Evolutionary conservation across 371 early-diverging fungal genomes (phyloP).

Genomic region (Choanephora cucurbitarum): DNA sequence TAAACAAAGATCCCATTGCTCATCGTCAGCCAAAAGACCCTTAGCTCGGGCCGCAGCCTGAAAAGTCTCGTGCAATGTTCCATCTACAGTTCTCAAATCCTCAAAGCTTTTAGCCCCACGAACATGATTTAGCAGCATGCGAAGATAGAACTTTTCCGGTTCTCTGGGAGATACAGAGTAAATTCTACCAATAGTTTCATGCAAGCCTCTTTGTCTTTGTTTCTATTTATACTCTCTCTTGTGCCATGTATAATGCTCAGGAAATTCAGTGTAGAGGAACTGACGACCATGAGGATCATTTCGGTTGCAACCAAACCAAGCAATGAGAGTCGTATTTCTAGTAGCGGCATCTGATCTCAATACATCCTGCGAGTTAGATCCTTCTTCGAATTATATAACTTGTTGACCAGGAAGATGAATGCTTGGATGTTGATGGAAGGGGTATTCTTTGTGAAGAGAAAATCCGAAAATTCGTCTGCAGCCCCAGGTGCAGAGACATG

Average conservation of each 20-base stretch:
- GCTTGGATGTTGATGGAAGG: slow-evolving; percentile 13
- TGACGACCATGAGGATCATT: background rate
- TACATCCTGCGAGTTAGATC: slow-evolving; percentile 7
- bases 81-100: slow-evolving; percentile 16
- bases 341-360: background rate
- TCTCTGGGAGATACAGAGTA: slow-evolving; percentile 23
- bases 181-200: too few relatives aligned
- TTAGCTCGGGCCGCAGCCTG: slow-evolving; percentile 11
- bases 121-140: slow-evolving; percentile 15
- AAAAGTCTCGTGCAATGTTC: slow-evolving; percentile 1
- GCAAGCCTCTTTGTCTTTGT: too few relatives aligned
- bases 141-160: slow-evolving; percentile 22
- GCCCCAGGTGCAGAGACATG: slow-evolving; percentile 37
- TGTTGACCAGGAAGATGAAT: slow-evolving; percentile 24
- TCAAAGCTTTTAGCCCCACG: slow-evolving; percentile 18
- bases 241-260: too few relatives aligned
- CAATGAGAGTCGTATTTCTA: slow-evolving; percentile 19
- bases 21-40: slow-evolving; percentile 15
- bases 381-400: slow-evolving; percentile 11
- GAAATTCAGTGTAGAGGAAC: too few relatives aligned
- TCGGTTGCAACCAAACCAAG: slow-evolving; percentile 15
- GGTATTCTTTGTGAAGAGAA: slow-evolving; percentile 19
- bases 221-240: too few relatives aligned
- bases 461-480: slow-evolving; percentile 31
- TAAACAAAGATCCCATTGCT: slow-evolving; percentile 18